Conservation (phyloP, 352 stramenopile species). For the Globisporangium perplexum region DNA sequence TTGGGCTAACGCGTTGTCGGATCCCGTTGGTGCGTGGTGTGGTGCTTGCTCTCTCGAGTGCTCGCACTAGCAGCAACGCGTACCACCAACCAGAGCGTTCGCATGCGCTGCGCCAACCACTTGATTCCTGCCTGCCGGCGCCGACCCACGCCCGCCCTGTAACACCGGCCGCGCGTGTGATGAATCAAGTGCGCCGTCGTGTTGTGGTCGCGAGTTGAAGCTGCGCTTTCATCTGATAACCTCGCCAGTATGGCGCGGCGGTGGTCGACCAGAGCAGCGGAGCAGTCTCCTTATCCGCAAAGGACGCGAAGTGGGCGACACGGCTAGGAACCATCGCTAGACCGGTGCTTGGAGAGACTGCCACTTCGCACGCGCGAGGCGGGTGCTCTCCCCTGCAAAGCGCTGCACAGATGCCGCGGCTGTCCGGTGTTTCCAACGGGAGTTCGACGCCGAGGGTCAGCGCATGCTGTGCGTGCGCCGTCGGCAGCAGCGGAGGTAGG, state of each 20-base stretch:
- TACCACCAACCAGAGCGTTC: too few species aligned
- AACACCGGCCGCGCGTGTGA: neutral
- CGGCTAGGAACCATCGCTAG: neutral
- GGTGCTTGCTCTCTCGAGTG: too few species aligned
- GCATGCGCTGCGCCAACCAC: neutral
- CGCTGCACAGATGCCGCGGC: neutral
- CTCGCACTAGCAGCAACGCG: too few species aligned
- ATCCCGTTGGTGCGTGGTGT: neutral
- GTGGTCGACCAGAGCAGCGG: neutral
- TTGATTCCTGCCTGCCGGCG: conserved; percentile 1
- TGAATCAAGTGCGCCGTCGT: neutral
- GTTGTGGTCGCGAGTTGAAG: neutral
- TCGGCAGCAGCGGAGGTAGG: neutral
- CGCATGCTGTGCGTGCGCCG: too few species aligned
- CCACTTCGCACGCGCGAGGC: neutral
- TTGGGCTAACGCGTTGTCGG: neutral
- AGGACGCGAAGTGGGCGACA: neutral
- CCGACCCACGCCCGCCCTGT: neutral
- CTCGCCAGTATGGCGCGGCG: too few species aligned
- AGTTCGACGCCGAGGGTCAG: too few species aligned
- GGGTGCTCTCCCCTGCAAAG: neutral
- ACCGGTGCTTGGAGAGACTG: neutral
- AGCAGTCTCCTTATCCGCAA: neutral
- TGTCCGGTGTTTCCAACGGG: neutral
- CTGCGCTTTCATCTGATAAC: neutral